Evolutionary conservation across 148 eudicot species (phyloP), one percentile per base, ranked within the genome.

Genomic region (Camellia japonica): DNA sequence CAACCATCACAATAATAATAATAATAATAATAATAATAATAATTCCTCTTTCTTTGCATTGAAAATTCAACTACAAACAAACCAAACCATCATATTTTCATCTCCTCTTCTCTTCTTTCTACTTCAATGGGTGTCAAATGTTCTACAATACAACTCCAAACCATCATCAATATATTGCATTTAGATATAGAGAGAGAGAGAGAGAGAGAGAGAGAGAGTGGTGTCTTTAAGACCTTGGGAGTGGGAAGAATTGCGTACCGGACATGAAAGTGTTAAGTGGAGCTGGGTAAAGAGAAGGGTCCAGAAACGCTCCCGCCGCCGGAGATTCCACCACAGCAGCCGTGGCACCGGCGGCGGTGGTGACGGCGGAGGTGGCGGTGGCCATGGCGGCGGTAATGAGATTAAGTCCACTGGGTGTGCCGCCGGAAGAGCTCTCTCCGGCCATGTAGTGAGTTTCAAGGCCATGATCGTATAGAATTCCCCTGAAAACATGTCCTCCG

Each of bases 211-310:
- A 44, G 52, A 76, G 59, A 47, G 59, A 19, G 23, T 4, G 18
- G 30, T 7, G 38, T 47, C 58, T 62, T 88, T 82, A 92, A 67
- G 97, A 88, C 83, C 93, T 86, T 82, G 92, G 90, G 66, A 85
- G 83, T 58, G 90, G 90, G 90, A 91, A 91, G 88, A 93, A 91
- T 76, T 83, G 97, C 90, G 92, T 91, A 90, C 93, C 94, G 61
- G 97, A 80, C 70, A 89, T 78, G 85, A 85, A 91, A 49, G 89
- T 78, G 84, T 79, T 88, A 20, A 91, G 80, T 0, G 91, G 87
- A 68, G 88, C 78, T n/a, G 92, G 86, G 71, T 90, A 91, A 77
- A 84, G 69, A 60, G 90, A 82, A 55, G 86, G 89, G 63, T 89
- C 95, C 1, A 87, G 76, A 80, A 77, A 90, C 41, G 89, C 68